Evolutionary conservation across 208 protist species (phyloP).

Genomic region (Leishmania arabica): DNA sequence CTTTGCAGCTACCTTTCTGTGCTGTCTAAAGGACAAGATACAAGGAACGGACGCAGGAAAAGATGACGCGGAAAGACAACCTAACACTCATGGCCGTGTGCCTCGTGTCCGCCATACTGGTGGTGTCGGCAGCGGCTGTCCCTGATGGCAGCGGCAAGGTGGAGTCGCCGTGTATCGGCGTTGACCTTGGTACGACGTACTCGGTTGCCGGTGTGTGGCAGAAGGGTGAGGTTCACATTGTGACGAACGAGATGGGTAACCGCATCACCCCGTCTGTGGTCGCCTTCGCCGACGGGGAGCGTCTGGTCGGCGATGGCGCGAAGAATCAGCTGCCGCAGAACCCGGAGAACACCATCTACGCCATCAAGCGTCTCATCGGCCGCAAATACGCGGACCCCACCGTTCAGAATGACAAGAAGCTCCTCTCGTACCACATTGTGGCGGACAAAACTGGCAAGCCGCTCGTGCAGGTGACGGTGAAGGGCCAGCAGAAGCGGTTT

Average conservation of each 20-base stretch:
- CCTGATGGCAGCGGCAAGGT: slow-evolving; percentile 76
- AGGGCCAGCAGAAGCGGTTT: slow-evolving; percentile 78
- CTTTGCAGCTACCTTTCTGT: neutral
- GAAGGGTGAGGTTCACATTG: slow-evolving; percentile 94
- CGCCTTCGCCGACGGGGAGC: slow-evolving; percentile 95
- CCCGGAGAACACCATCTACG: slow-evolving; percentile 92
- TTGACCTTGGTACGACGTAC: slow-evolving; percentile 97
- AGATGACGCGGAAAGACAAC: slow-evolving; percentile 15
- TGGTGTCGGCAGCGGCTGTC: slow-evolving; percentile 39
- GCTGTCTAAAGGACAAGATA: neutral
- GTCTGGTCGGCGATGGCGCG: slow-evolving; percentile 88
- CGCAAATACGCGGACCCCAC: slow-evolving; percentile 91
- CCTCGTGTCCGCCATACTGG: slow-evolving; percentile 24
- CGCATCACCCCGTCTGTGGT: slow-evolving; percentile 96
- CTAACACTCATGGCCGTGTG: slow-evolving; percentile 24
- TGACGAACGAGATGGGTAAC: slow-evolving; percentile 93
- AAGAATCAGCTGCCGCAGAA: slow-evolving; percentile 93
- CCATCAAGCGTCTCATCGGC: slow-evolving; percentile 94
- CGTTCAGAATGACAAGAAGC: slow-evolving; percentile 97
- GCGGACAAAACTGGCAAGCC: slow-evolving; percentile 85
- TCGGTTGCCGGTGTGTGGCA: slow-evolving; percentile 97
- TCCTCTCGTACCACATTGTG: slow-evolving; percentile 82
- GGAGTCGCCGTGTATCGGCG: slow-evolving; percentile 90
- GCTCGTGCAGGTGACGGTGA: slow-evolving; percentile 73
- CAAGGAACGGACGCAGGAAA: neutral